Evolutionary conservation across 768 basidiomycete species (phyloP).

Genomic region (Tricholomella constricta): DNA sequence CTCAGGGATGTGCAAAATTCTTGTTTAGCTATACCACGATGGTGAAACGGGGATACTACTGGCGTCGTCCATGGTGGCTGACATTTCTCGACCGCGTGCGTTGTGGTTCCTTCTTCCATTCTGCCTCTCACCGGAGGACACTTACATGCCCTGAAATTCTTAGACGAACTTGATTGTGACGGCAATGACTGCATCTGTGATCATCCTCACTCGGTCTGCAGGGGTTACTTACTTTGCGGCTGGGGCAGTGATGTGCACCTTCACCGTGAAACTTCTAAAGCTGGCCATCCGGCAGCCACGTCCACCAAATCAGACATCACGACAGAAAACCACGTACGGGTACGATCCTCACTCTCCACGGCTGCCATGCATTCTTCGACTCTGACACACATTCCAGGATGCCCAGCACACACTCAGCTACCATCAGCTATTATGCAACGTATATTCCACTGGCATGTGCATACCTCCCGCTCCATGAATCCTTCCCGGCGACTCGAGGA

Average conservation of each 20-base stretch:
- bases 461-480: constrained; percentile 60
- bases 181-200: constrained; percentile 44
- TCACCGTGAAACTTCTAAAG: constrained; percentile 66
- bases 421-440: constrained; percentile 63
- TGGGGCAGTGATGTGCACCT: constrained; percentile 57
- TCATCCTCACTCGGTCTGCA: constrained; percentile 64
- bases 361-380: not conserved
- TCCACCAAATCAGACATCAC: constrained; percentile 40
- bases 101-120: not conserved
- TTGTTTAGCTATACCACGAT: too few relatives aligned
- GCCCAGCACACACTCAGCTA: constrained; percentile 82
- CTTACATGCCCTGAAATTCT: not conserved
- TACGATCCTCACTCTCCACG: constrained; percentile 31
- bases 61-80: constrained; percentile 29
- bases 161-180: constrained; percentile 67
- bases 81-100: constrained; percentile 43
- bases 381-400: constrained; percentile 47
- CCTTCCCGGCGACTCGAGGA: constrained; percentile 41
- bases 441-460: constrained; percentile 60
- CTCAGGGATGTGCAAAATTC: too few relatives aligned
- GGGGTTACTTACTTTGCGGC: constrained; percentile 60
- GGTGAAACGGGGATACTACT: constrained; percentile 1
- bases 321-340: constrained; percentile 67
- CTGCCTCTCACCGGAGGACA: not conserved
- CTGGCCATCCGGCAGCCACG: constrained; percentile 63